Evolutionary conservation across 108 stramenopile genomes (phyloP), one percentile per base, ranked within the genome.

Genomic region (Cylindrotheca closterium): DNA sequence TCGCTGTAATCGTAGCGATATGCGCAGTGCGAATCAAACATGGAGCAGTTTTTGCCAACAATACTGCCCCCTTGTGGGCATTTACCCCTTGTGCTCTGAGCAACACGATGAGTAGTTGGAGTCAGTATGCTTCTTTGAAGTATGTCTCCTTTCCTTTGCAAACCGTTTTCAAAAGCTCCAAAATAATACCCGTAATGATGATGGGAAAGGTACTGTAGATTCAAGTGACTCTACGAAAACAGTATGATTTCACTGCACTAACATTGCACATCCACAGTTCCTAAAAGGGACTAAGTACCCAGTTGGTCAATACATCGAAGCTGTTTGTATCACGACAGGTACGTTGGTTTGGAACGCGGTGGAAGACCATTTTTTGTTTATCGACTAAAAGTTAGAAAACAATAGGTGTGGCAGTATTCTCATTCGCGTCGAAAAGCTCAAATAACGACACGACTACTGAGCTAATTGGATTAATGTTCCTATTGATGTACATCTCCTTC

Each of bases 181-280:
- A 99, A 87, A 92, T 99, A 51, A 97, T 98, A 21, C 99, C 99
- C 4, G 97, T 99, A 70, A 99, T 99, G 99, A 73, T 98, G 47
- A 98, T 99, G 98, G 97, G 97, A 0, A 42, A 42, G 37, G 37
- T 51, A 23, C 8, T 7, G 8, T n/a, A 7, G 23, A 8, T 15
- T 19, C 51, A 24, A 24, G 77, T 79, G 53, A 24, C 82, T n/a
- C 21, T 51, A 24, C 51, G 4, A n/a, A n/a, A n/a, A n/a, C n/a
- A n/a, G 5, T 51, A 7, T 19, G 23, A 51, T 7, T 24, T 51
- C 51, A 8, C 19, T 24, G 12, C 7, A 5, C 7, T 19, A 19
- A 15, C 7, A n/a, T 19, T 51, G 5, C n/a, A 7, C n/a, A 5
- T 24, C 51, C 33, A 24, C 73, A 68, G 33, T 42, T 79, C 46